Conservation (phyloP, 495 filamentous ascomycete genomes). For the Lichenothelia convexa region DNA sequence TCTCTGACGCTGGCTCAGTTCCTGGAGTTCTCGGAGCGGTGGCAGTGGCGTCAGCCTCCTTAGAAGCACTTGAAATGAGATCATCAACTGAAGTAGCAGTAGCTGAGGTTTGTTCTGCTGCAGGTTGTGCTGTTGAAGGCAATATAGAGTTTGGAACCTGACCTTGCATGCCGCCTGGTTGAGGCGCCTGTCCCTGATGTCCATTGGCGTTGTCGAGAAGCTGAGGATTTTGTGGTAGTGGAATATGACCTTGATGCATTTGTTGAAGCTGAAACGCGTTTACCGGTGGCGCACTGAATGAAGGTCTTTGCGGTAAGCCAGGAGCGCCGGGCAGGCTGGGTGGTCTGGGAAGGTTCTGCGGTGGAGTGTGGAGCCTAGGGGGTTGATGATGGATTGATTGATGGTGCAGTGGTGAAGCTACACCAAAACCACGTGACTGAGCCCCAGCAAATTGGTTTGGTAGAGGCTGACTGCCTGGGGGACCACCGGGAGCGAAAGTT, state of each 20-base stretch:
- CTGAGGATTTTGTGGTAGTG: slow-evolving; percentile 2
- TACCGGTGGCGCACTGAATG: slow-evolving; percentile 36
- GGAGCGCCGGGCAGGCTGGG: slow-evolving; percentile 35
- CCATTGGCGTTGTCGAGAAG: too few species aligned
- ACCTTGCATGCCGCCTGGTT: too few species aligned
- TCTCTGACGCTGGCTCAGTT: background rate
- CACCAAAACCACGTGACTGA: slow-evolving; percentile 9
- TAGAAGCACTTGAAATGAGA: slow-evolving; percentile 1
- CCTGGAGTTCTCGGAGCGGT: background rate
- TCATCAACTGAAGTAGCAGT: slow-evolving; percentile 1
- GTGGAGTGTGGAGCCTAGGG: too few species aligned
- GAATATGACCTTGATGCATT: slow-evolving; percentile 39
- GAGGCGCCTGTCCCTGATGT: background rate
- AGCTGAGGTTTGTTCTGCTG: background rate
- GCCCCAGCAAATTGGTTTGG: slow-evolving; percentile 13
- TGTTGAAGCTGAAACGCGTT: slow-evolving; percentile 42
- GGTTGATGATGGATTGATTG: slow-evolving; percentile 14
- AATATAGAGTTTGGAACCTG: too few species aligned
- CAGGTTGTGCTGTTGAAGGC: too few species aligned
- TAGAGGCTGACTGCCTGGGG: too few species aligned
- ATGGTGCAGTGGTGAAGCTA: slow-evolving; percentile 24
- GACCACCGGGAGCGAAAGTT: too few species aligned
- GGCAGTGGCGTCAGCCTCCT: background rate
- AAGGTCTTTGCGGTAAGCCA: slow-evolving; percentile 45
- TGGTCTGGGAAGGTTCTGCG: slow-evolving; percentile 29